These are phyloP conservation scores for Cladosporium sp. DNA, from an alignment of 2,329 filamentous ascomycete genomes.

Conservation along the genomic window DNA sequence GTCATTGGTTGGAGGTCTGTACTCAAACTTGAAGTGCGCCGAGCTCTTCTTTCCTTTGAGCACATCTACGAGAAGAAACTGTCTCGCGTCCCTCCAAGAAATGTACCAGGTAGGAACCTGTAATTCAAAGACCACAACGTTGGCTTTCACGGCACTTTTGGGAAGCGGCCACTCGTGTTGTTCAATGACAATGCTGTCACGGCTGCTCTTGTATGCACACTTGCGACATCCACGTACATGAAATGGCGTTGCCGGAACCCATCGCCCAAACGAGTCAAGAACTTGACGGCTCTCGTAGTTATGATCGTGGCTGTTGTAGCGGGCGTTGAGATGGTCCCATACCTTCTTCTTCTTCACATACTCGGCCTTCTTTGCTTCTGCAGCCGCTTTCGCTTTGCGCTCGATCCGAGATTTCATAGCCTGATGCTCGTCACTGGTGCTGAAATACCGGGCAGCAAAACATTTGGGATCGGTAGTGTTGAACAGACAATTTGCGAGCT, in stretches of 20 bases:
- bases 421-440: conserved; percentile 23
- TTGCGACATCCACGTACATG: too few species aligned
- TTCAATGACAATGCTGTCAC: conserved; percentile 40
- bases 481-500: conserved; percentile 46
- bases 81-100: conserved; percentile 45
- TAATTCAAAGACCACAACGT: conserved; percentile 52
- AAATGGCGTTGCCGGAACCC: too few species aligned
- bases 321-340: conserved; percentile 34
- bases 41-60: conserved; percentile 15
- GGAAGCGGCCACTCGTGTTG: conserved; percentile 52
- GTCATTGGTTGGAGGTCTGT: conserved; percentile 16
- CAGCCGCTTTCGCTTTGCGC: conserved; percentile 23
- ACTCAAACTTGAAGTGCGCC: too few species aligned
- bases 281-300: too few species aligned
- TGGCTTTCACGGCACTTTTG: conserved; percentile 28
- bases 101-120: conserved; percentile 41
- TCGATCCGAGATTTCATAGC: conserved; percentile 34
- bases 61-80: conserved; percentile 17
- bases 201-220: too few species aligned
- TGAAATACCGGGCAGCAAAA: conserved; percentile 46
- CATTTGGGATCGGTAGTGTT: conserved; percentile 28
- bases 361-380: conserved; percentile 39
- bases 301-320: conserved; percentile 1
- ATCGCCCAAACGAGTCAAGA: too few species aligned
- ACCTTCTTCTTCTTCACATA: conserved; percentile 26